Evolutionary conservation across 371 early-diverging fungal species (phyloP).

Genomic region (Apophysomyces variabilis): DNA sequence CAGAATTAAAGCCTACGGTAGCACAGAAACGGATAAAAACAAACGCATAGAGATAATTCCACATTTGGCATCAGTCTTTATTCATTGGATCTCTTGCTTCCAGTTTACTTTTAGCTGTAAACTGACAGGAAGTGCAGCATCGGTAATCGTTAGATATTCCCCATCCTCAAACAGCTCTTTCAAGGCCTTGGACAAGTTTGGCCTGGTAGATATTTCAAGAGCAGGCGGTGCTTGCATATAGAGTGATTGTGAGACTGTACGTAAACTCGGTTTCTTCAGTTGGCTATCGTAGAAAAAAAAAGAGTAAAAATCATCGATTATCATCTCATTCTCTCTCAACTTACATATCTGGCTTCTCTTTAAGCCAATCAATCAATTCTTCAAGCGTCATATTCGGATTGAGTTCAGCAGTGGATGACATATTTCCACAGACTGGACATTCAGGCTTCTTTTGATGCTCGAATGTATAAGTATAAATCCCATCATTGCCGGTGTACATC

Average conservation of each 20-base stretch:
- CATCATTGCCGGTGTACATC: conserved; percentile 93
- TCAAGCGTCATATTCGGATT: conserved; percentile 55
- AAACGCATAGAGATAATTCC: no score
- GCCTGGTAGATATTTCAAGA: conserved; percentile 71
- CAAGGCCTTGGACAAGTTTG: conserved; percentile 69
- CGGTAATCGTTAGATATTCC: conserved; percentile 75
- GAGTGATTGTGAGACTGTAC: conserved; percentile 60
- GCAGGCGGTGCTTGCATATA: conserved; percentile 83
- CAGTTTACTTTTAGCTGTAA: conserved; percentile 47
- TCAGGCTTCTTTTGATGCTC: conserved; percentile 81
- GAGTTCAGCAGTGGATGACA: conserved; percentile 45
- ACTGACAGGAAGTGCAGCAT: conserved; percentile 71
- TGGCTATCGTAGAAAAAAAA: conserved; percentile 51
- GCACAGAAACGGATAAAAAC: no score
- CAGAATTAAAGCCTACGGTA: no score
- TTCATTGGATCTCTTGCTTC: conserved; percentile 9
- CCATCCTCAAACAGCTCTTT: conserved; percentile 69
- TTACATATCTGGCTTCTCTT: conserved; percentile 76
- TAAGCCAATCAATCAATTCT: conserved; percentile 76
- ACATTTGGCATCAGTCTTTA: not conserved
- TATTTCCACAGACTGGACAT: conserved; percentile 90
- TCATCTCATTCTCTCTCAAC: conserved; percentile 17
- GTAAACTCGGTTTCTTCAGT: conserved; percentile 79
- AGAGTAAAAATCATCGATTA: not conserved
- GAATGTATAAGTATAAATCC: conserved; percentile 92